Percentiles rank a stretch among this genome's conserved stretches.
Conservation (phyloP, 106 monocot genomes). For the Apostasia ramifera region DNA sequence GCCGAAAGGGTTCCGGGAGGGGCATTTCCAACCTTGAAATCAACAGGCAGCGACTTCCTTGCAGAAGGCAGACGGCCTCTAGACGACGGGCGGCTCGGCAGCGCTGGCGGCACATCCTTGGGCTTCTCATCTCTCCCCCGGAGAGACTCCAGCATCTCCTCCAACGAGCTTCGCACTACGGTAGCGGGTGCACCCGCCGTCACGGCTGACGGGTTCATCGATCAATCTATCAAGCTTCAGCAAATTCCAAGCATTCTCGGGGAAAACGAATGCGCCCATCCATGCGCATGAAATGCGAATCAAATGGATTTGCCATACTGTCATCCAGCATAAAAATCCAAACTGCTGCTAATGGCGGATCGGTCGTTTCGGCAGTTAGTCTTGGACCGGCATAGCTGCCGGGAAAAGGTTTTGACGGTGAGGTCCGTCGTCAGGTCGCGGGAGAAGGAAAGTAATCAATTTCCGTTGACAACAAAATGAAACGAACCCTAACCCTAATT, state of each 20-base stretch:
- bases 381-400: neutral
- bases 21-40: constrained; percentile 12
- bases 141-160: constrained; percentile 41
- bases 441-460: neutral
- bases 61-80: constrained; percentile 31
- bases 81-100: constrained; percentile 29
- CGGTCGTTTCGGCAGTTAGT: neutral
- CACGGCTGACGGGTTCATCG: neutral
- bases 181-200: neutral
- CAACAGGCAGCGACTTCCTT: constrained; percentile 19
- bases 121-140: constrained; percentile 28
- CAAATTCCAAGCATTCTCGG: neutral
- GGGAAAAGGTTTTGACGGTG: neutral
- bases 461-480: neutral
- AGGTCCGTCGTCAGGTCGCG: neutral
- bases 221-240: constrained; percentile 2
- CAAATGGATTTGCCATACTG: neutral
- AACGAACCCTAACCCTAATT: constrained; percentile 1
- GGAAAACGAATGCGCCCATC: neutral
- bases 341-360: neutral
- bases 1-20: neutral
- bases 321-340: neutral
- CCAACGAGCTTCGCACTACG: constrained; percentile 25
- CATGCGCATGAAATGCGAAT: neutral
- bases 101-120: constrained; percentile 35